These are phyloP conservation scores for Komagataea norvegica DNA, from an alignment of 1,139 yeast genomes.

Conservation along the genomic window DNA sequence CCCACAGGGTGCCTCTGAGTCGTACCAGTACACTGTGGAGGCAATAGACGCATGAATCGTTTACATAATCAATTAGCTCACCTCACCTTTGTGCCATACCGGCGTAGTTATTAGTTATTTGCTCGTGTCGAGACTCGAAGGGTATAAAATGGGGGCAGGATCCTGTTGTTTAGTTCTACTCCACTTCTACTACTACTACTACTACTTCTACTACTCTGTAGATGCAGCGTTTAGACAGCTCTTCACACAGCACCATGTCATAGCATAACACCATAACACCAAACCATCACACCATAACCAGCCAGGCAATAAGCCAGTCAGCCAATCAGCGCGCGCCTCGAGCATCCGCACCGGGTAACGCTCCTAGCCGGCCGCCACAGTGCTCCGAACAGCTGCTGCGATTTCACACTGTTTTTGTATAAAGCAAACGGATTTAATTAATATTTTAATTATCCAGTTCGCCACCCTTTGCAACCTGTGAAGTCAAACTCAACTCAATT, in stretches of 20 bases:
- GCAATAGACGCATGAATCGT: not conserved
- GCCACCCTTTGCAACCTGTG: not conserved
- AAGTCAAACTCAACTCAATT: not conserved
- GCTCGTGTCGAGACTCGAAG: constrained; percentile 2
- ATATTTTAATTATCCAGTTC: too few species aligned
- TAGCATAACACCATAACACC: too few species aligned
- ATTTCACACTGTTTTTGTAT: too few species aligned
- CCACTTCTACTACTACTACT: too few species aligned
- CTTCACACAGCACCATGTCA: too few species aligned
- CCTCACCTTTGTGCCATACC: too few species aligned
- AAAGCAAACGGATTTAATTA: too few species aligned
- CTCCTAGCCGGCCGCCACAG: not conserved
- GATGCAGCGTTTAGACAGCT: too few species aligned
- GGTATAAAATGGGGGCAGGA: constrained; percentile 1
- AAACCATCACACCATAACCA: too few species aligned
- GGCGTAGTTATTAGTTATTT: constrained; percentile 3
- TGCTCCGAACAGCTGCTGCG: not conserved
- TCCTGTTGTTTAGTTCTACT: too few species aligned
- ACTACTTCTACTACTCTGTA: too few species aligned
- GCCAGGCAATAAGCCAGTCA: not conserved
- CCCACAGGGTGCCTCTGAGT: not conserved
- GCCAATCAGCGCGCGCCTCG: not conserved
- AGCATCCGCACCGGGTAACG: constrained; percentile 4
- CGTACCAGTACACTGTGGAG: too few species aligned
- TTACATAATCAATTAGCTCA: constrained; percentile 1